These are phyloP conservation scores for Lathyrus tuberosus DNA, from an alignment of 306 rosid species.

Conservation along the genomic window DNA sequence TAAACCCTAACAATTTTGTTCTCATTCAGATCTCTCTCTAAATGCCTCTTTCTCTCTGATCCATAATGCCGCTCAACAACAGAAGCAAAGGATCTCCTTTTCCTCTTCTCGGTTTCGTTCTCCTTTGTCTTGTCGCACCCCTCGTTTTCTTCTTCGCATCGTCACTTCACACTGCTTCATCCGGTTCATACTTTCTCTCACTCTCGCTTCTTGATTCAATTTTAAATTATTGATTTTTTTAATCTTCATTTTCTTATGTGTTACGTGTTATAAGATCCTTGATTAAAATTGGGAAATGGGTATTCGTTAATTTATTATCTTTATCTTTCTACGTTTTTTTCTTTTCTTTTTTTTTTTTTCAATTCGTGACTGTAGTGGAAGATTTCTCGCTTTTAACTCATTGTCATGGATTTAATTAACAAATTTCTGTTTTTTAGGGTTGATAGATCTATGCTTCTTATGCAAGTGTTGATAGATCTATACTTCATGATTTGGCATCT, in stretches of 20 bases:
- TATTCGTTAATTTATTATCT: conserved; percentile 11
- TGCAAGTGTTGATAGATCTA: conserved; percentile 1
- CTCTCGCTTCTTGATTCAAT: not conserved
- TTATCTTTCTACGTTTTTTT: not conserved
- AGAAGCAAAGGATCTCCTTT: conserved; percentile 57
- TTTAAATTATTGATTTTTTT: not conserved
- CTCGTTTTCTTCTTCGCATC: conserved; percentile 69
- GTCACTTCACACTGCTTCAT: conserved; percentile 45
- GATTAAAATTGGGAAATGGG: not conserved
- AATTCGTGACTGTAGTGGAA: conserved; percentile 6
- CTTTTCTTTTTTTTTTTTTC: not conserved
- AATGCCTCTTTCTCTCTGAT: conserved; percentile 41
- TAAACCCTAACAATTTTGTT: conserved; percentile 11
- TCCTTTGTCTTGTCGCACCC: conserved; percentile 63
- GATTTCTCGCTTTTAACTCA: not conserved
- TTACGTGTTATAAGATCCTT: conserved; percentile 17
- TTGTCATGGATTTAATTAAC: not conserved
- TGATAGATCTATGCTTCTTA: conserved; percentile 32
- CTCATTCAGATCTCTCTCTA: conserved; percentile 34
- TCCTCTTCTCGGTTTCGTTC: conserved; percentile 53
- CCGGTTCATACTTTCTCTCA: conserved; percentile 40
- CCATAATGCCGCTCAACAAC: conserved; percentile 61
- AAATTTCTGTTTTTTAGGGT: not conserved
- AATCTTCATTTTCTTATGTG: not conserved
- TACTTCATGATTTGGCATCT: not conserved